Evolutionary conservation across 73 alveolate species (phyloP), one percentile per base, ranked within the genome.

Genomic region (Paramecium bursaria): DNA sequence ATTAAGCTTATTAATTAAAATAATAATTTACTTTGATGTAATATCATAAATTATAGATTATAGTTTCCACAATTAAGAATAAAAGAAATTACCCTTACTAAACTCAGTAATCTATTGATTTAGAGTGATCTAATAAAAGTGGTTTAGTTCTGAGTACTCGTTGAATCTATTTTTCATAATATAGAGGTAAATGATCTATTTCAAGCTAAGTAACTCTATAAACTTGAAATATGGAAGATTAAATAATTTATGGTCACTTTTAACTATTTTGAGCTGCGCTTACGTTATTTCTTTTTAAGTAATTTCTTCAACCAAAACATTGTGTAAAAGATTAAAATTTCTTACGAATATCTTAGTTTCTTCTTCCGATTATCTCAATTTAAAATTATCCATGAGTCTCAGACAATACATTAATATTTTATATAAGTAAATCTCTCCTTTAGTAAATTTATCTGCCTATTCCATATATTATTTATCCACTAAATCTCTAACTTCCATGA

Each of bases 11-110:
- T 23, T 10, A 0, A 23, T 6, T 23, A 25, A 57, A 1, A 1
- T 11, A 57, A 30, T 1, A 57, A n/a, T n/a, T n/a, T 57, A 57
- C 76, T 57, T 57, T 67, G 33, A n/a, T 15, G 82, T 67, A n/a
- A 35, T 47, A 67, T 67, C 82, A 9, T 39, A 39, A 1, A 67
- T 53, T 31, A 67, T 67, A 15, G 82, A 67, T n/a, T 33, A 19
- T 21, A 31, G 21, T 19, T 67, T 67, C 55, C 53, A 67, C 7
- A 67, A 19, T 25, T 67, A 27, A 0, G 53, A 39, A 29, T 33
- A 35, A 39, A 39, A 67, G 2, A 44, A 35, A 13, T 11, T 4
- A 3, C 33, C 6, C 21, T 17, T 13, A 67, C 53, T 67, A 4
- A 19, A 17, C 17, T 31, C 27, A 6, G 44, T 15, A 2, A 67